phyloP scores from a whole-genome alignment of 495 filamentous ascomycete species.

The Platismatia glauca region DNA sequence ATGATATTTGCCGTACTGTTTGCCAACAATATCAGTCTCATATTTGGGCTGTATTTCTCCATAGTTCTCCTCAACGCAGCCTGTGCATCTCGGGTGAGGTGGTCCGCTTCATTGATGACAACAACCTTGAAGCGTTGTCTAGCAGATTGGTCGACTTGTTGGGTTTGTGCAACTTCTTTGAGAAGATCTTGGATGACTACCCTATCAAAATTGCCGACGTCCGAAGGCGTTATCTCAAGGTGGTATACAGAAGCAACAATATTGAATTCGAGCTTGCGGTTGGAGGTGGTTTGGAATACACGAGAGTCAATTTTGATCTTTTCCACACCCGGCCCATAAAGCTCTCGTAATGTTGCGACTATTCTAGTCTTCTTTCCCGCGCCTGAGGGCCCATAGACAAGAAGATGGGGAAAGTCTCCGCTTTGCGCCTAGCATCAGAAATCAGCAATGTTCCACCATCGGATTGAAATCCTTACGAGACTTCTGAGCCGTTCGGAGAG shows the following conservation, averaged over 20 bases:
- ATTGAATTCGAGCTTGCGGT: slow-evolving; percentile 97
- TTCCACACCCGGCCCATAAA: slow-evolving; percentile 86
- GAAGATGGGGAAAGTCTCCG: slow-evolving; percentile 93
- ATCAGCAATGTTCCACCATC: slow-evolving; percentile 13
- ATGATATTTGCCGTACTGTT: slow-evolving; percentile 97
- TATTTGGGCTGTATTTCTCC: slow-evolving; percentile 97
- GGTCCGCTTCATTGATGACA: slow-evolving; percentile 98
- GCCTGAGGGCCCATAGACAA: slow-evolving; percentile 92
- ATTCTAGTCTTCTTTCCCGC: slow-evolving; percentile 97
- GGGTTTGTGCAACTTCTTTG: slow-evolving; percentile 96
- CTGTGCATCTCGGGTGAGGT: slow-evolving; percentile 88
- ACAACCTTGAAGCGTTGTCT: slow-evolving; percentile 95
- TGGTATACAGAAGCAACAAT: slow-evolving; percentile 94
- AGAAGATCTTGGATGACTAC: slow-evolving; percentile 92
- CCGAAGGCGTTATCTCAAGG: slow-evolving; percentile 93
- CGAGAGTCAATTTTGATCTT: slow-evolving; percentile 97
- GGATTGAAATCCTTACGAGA: slow-evolving; percentile 51
- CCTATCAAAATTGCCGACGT: slow-evolving; percentile 93
- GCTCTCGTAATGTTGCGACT: slow-evolving; percentile 82
- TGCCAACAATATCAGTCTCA: slow-evolving; percentile 82
- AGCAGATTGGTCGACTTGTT: slow-evolving; percentile 86
- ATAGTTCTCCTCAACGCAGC: slow-evolving; percentile 91
- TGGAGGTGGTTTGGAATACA: slow-evolving; percentile 88
- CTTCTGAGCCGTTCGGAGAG: slow-evolving; percentile 82
- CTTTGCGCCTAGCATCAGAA: slow-evolving; percentile 65